Percentiles rank a stretch among this genome's conserved stretches.
Conservation (phyloP, 1,284 basidiomycete genomes). For the Malassezia obtusa region DNA sequence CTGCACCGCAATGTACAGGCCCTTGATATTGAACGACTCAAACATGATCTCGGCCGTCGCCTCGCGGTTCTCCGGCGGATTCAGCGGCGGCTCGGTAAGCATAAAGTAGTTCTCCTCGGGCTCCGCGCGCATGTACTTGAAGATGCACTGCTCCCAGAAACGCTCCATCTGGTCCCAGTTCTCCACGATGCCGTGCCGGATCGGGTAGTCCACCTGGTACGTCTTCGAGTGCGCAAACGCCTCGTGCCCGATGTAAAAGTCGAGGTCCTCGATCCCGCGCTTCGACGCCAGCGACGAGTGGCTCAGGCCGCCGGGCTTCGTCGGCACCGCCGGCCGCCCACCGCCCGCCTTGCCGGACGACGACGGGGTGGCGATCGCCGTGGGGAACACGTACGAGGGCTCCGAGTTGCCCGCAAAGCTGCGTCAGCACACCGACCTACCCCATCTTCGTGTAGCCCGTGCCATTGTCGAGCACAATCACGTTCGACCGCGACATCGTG, state of each 20-base stretch:
- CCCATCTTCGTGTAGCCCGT: slow-evolving; percentile 55
- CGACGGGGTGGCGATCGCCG: slow-evolving; percentile 45
- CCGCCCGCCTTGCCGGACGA: slow-evolving; percentile 47
- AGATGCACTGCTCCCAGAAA: slow-evolving; percentile 99
- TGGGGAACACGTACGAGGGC: slow-evolving; percentile 64
- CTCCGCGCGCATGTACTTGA: slow-evolving; percentile 97
- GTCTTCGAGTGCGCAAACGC: slow-evolving; percentile 82
- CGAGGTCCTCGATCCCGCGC: slow-evolving; percentile 94
- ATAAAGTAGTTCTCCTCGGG: slow-evolving; percentile 99
- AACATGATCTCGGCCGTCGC: slow-evolving; percentile 99
- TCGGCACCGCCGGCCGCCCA: slow-evolving; percentile 60
- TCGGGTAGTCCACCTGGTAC: slow-evolving; percentile 92
- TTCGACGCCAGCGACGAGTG: slow-evolving; percentile 61
- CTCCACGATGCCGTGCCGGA: slow-evolving; percentile 94
- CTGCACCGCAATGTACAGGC: slow-evolving; percentile 95
- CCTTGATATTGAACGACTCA: slow-evolving; percentile 96
- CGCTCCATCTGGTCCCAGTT: slow-evolving; percentile 99
- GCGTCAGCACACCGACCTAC: slow-evolving; percentile 52
- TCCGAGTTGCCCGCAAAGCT: slow-evolving; percentile 98
- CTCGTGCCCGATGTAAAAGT: slow-evolving; percentile 99
- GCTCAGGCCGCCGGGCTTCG: slow-evolving; percentile 58
- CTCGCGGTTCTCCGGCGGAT: slow-evolving; percentile 96
- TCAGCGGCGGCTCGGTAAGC: slow-evolving; percentile 93
- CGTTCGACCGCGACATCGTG: slow-evolving; percentile 45
- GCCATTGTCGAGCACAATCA: slow-evolving; percentile 33